Conservation (phyloP, 106 monocot species). For the Chionographis japonica region DNA sequence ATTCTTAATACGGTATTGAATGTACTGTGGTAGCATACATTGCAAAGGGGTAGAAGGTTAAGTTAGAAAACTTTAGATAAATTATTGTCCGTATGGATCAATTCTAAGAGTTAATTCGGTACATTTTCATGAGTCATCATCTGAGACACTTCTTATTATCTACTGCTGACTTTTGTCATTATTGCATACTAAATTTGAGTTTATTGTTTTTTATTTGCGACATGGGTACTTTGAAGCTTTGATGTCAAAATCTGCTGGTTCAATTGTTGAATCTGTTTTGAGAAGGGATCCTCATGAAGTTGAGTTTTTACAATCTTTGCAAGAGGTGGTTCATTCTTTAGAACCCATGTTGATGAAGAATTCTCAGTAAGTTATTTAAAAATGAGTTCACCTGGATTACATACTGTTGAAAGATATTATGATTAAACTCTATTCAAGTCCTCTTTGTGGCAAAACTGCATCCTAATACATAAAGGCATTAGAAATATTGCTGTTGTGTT, state of each 20-base stretch:
- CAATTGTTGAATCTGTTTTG: conserved; percentile 82
- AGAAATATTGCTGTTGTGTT: conserved; percentile 3
- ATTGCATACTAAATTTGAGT: conserved; percentile 19
- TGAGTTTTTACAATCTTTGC: conserved; percentile 93
- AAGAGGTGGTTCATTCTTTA: conserved; percentile 93
- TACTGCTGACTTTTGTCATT: conserved; percentile 2
- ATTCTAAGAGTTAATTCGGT: not conserved
- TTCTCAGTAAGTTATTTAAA: conserved; percentile 68
- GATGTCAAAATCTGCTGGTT: conserved; percentile 92
- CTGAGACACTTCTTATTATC: not conserved
- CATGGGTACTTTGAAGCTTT: conserved; percentile 48
- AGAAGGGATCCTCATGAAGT: conserved; percentile 94
- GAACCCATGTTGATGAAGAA: conserved; percentile 89
- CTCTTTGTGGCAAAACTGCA: not conserved
- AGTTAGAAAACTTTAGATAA: not conserved
- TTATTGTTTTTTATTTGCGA: conserved; percentile 13
- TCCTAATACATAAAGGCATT: not conserved
- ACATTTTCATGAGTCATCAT: not conserved
- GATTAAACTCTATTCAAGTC: not conserved
- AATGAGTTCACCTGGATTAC: not conserved
- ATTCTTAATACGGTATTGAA: too few relatives aligned
- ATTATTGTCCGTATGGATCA: not conserved
- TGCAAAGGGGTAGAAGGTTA: too few relatives aligned
- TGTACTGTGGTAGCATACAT: too few relatives aligned
- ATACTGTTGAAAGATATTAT: too few relatives aligned